Conservation (phyloP, 2,329 filamentous ascomycete species). For the Alternaria sp. region DNA sequence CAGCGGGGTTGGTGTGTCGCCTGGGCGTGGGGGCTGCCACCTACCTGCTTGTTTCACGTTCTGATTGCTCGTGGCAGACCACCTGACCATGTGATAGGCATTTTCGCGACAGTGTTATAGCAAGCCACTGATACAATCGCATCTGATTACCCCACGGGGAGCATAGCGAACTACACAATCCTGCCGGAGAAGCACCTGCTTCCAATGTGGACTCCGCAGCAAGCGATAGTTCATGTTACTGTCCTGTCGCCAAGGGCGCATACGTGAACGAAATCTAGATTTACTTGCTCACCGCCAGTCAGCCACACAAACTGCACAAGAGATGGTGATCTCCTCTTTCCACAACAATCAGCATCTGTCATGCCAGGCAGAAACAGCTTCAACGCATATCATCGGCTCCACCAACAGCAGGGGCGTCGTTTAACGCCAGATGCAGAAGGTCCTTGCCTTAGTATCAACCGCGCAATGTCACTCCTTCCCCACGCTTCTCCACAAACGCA, state of each 20-base stretch:
- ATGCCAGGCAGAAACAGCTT: neutral
- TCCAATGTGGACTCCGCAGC: neutral
- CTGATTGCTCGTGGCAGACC: conserved; percentile 3
- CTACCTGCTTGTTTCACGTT: conserved; percentile 14
- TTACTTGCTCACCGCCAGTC: conserved; percentile 4
- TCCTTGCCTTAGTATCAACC: conserved; percentile 1
- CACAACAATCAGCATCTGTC: neutral
- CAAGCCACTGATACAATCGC: conserved; percentile 9
- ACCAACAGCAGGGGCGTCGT: neutral
- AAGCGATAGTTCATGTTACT: neutral
- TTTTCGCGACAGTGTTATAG: neutral
- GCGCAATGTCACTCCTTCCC: conserved; percentile 7
- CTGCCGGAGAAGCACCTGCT: neutral
- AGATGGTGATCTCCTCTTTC: neutral
- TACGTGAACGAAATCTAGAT: neutral
- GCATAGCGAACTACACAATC: conserved; percentile 4
- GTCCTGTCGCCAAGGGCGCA: conserved; percentile 2
- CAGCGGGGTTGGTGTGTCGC: conserved; percentile 16
- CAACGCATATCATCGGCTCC: conserved; percentile 13
- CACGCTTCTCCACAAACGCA: conserved; percentile 13
- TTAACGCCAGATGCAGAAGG: conserved; percentile 7
- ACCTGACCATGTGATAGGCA: neutral
- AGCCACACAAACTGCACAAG: conserved; percentile 1
- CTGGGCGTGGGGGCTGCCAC: conserved; percentile 21
- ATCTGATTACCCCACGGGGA: conserved; percentile 1